Evolutionary conservation across 2,329 filamentous ascomycete genomes (phyloP).

Genomic region (Colletotrichum chrysophilum): DNA sequence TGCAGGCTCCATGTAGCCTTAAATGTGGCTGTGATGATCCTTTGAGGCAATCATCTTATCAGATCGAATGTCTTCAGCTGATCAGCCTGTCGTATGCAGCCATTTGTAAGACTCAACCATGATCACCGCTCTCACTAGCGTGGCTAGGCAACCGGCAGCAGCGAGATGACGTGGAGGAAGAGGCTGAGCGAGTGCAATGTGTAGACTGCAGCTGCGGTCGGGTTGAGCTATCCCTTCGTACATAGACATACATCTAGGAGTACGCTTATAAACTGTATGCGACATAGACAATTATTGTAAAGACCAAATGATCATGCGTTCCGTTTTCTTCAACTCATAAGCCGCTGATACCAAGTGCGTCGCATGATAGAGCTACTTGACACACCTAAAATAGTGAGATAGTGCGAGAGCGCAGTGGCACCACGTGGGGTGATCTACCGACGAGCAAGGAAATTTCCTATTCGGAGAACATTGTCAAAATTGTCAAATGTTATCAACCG

Average conservation of each 20-base stretch:
- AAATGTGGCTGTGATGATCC: background rate
- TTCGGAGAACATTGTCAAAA: background rate
- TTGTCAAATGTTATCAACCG: background rate
- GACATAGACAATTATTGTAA: background rate
- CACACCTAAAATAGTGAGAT: background rate
- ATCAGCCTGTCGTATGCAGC: background rate
- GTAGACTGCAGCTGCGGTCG: background rate
- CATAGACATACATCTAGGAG: background rate
- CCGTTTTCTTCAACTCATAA: background rate
- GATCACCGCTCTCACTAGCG: background rate
- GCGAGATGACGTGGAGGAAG: background rate
- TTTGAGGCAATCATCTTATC: background rate
- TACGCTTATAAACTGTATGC: background rate
- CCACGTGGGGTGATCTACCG: background rate
- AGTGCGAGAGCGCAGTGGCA: background rate
- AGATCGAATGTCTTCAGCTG: background rate
- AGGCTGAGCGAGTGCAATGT: background rate
- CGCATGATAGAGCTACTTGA: background rate
- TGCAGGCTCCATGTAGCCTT: background rate
- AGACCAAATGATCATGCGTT: background rate
- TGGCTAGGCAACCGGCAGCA: background rate
- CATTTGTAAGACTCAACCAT: rapidly evolving
- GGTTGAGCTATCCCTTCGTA: background rate
- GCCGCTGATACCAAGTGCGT: background rate
- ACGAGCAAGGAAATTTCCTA: background rate